phyloP scores from a whole-genome alignment of 108 stramenopile species.

The Craspedostauros australis region DNA sequence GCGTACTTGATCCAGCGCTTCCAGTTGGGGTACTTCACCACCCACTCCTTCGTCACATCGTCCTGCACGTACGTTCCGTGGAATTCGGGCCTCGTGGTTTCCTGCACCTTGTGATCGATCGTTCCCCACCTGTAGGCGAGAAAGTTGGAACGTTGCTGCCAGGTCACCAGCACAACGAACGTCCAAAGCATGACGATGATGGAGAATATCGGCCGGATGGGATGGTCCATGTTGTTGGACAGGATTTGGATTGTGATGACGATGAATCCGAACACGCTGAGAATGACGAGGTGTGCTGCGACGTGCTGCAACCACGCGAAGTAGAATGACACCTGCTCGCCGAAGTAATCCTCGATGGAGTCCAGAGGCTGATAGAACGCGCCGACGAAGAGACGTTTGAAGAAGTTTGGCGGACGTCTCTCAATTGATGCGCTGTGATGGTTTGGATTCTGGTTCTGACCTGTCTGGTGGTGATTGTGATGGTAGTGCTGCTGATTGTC shows the following conservation, averaged over 20 bases:
- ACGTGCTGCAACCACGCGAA: conserved; percentile 97
- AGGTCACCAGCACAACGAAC: conserved; percentile 85
- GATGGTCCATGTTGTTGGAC: conserved; percentile 65
- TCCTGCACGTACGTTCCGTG: conserved; percentile 61
- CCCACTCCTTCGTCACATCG: conserved; percentile 75
- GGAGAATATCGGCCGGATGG: conserved; percentile 62
- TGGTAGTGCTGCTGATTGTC: neutral
- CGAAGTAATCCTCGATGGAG: conserved; percentile 93
- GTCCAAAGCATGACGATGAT: conserved; percentile 91
- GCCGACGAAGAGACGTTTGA: conserved; percentile 69
- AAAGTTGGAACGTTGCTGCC: conserved; percentile 77
- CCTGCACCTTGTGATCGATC: conserved; percentile 86
- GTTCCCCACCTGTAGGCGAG: conserved; percentile 90
- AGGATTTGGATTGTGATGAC: conserved; percentile 60
- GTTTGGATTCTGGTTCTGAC: too few relatives aligned
- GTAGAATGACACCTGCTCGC: conserved; percentile 96
- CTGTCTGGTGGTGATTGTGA: neutral
- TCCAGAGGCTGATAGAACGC: conserved; percentile 87
- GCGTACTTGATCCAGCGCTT: conserved; percentile 76
- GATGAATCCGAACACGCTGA: conserved; percentile 63
- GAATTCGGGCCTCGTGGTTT: conserved; percentile 89
- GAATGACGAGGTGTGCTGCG: conserved; percentile 71
- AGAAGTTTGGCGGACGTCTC: conserved; percentile 35
- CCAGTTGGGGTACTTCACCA: conserved; percentile 79
- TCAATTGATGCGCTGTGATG: too few relatives aligned